Evolutionary conservation across 257 asterid genomes (phyloP).

Genomic region (Petunia secreta): DNA sequence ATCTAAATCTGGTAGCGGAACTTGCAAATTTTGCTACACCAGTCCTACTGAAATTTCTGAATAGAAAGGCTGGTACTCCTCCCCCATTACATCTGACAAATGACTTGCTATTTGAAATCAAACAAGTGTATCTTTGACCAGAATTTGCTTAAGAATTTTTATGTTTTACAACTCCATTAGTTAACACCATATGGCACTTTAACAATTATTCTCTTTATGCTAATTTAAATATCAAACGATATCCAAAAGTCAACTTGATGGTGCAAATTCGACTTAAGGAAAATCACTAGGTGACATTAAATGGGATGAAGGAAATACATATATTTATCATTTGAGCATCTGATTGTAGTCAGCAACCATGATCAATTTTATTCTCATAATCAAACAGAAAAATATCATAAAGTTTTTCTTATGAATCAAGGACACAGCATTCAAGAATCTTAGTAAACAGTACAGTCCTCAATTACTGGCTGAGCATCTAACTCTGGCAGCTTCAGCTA

Average conservation of each 20-base stretch:
- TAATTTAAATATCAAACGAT: not conserved
- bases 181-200: not conserved
- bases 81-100: not conserved
- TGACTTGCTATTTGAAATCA: slow-evolving; percentile 12
- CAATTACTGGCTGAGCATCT: not conserved
- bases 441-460: not conserved
- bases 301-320: not conserved
- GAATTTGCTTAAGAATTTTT: not conserved
- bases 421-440: not conserved
- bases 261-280: slow-evolving; percentile 1
- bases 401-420: not conserved
- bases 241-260: not conserved
- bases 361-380: not conserved
- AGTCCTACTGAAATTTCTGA: not conserved
- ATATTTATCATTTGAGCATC: not conserved
- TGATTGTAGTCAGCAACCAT: not conserved
- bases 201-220: not conserved
- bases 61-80: not conserved
- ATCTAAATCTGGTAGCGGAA: slow-evolving; percentile 3
- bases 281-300: not conserved
- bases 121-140: slow-evolving; percentile 20
- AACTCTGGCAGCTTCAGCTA: slow-evolving; percentile 16
- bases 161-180: not conserved
- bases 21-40: slow-evolving; percentile 13
- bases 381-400: slow-evolving; percentile 9